Conservation (phyloP, 2,329 filamentous ascomycete genomes). For the Sclerotinia subarctica region DNA sequence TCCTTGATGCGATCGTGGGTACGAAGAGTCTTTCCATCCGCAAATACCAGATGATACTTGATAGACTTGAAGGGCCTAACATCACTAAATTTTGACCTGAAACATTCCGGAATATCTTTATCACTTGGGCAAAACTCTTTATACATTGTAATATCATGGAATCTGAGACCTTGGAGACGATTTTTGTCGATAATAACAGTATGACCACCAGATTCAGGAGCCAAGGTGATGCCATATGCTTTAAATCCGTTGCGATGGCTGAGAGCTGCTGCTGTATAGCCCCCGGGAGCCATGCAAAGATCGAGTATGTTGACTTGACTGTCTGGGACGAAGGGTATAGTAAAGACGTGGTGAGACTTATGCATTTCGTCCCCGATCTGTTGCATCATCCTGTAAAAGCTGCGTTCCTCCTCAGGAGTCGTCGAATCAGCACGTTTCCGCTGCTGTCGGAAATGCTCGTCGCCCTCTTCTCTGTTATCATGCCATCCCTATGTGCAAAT, state of each 20-base stretch:
- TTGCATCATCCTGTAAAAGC: conserved; percentile 46
- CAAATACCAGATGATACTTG: conserved; percentile 34
- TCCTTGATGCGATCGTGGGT: conserved; percentile 27
- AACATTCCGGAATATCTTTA: conserved; percentile 22
- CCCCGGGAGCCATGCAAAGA: conserved; percentile 33
- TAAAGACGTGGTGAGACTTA: conserved; percentile 21
- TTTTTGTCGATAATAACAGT: conserved; percentile 22
- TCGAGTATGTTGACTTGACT: conserved; percentile 29
- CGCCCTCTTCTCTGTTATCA: conserved; percentile 45
- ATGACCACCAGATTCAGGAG: conserved; percentile 28
- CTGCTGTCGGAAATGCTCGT: conserved; percentile 44
- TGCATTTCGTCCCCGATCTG: conserved; percentile 46
- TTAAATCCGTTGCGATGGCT: conserved; percentile 14
- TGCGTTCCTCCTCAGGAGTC: conserved; percentile 23
- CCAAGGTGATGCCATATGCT: conserved; percentile 29
- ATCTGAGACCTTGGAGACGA: background rate
- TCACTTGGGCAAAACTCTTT: conserved; percentile 25
- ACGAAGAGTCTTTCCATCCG: conserved; percentile 33
- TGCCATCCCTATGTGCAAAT: conserved; percentile 40
- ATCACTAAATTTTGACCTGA: conserved; percentile 21
- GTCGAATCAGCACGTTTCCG: conserved; percentile 41
- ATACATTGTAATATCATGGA: conserved; percentile 29
- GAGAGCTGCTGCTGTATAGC: conserved; percentile 24
- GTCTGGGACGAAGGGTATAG: background rate
- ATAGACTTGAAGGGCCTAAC: conserved; percentile 27